Evolutionary conservation across 2,329 filamentous ascomycete species (phyloP).

Genomic region (Aspergillaceae sp.): DNA sequence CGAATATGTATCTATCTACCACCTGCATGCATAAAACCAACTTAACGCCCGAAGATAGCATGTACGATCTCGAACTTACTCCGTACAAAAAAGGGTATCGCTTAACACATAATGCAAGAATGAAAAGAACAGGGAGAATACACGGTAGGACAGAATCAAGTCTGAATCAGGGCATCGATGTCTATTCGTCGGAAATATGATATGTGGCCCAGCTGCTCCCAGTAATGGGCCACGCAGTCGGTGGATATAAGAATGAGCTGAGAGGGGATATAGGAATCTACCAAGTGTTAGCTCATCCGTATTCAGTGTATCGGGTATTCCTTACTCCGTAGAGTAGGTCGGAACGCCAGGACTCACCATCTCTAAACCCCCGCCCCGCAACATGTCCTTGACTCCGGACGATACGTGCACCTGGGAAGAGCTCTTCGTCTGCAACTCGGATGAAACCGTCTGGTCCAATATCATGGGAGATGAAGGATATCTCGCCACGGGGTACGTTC

Average conservation of each 20-base stretch:
- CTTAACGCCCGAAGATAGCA: no score
- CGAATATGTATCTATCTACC: no score
- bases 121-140: no score
- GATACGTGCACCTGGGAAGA: conserved; percentile 65
- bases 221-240: conserved; percentile 73
- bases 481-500: conserved; percentile 79
- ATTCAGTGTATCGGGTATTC: no score
- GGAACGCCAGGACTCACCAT: conserved; percentile 50
- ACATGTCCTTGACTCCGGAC: conserved; percentile 71
- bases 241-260: conserved; percentile 71
- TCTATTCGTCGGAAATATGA: conserved; percentile 38
- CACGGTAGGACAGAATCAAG: conserved; percentile 7
- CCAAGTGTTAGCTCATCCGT: not conserved
- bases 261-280: conserved; percentile 54
- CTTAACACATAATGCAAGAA: no score
- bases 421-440: conserved; percentile 53
- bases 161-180: conserved; percentile 30
- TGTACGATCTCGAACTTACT: no score
- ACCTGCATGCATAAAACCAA: no score
- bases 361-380: conserved; percentile 60
- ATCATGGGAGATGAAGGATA: conserved; percentile 71
- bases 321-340: conserved; percentile 5
- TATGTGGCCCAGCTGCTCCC: conserved; percentile 50
- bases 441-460: conserved; percentile 59
- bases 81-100: no score